phyloP scores from a whole-genome alignment of 2,329 filamentous ascomycete genomes.

The Fusarium longipes region DNA sequence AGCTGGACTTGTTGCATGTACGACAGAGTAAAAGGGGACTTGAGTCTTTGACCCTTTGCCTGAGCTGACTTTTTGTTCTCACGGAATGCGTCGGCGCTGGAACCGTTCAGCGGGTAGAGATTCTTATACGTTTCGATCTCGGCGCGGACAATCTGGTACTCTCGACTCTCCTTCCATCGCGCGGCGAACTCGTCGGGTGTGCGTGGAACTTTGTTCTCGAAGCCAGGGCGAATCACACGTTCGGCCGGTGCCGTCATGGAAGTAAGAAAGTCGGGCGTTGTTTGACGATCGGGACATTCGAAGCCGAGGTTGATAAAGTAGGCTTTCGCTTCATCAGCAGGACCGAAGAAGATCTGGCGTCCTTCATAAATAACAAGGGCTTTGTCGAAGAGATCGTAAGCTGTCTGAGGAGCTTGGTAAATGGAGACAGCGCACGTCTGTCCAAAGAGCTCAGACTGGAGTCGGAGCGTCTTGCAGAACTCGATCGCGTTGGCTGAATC shows the following conservation, averaged over 20 bases:
- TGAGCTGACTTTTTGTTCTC: constrained; percentile 44
- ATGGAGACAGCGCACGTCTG: constrained; percentile 51
- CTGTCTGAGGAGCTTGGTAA: constrained; percentile 72
- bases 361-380: constrained; percentile 75
- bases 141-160: constrained; percentile 27
- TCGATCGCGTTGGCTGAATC: constrained; percentile 48
- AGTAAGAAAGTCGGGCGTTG: constrained; percentile 74
- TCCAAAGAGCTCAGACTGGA: constrained; percentile 45
- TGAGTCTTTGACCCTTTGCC: constrained; percentile 54
- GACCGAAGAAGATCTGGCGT: constrained; percentile 74
- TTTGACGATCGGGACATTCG: constrained; percentile 70
- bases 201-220: constrained; percentile 50
- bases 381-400: constrained; percentile 74
- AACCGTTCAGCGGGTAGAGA: constrained; percentile 42
- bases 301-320: constrained; percentile 74
- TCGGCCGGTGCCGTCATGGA: constrained; percentile 58
- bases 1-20: constrained; percentile 59
- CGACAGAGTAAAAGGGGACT: constrained; percentile 62
- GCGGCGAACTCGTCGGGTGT: constrained; percentile 55
- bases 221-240: constrained; percentile 50
- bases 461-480: constrained; percentile 44
- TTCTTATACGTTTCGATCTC: constrained; percentile 51
- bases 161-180: constrained; percentile 48
- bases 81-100: constrained; percentile 42
- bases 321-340: constrained; percentile 63